These are phyloP conservation scores for Penicillium manginii DNA, from an alignment of 495 filamentous ascomycete genomes.

Conservation along the genomic window DNA sequence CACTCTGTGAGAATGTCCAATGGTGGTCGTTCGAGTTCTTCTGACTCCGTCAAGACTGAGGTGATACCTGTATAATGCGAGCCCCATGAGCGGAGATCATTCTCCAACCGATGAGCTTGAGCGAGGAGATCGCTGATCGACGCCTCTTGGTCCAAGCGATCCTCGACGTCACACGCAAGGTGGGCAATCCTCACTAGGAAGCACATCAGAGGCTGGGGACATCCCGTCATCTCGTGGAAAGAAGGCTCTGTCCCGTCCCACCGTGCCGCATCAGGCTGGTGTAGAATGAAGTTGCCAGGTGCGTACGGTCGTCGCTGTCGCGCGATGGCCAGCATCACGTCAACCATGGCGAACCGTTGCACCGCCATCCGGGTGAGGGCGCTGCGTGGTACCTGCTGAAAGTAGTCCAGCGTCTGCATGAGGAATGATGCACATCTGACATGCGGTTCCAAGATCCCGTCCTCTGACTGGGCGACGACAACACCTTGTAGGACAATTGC, in stretches of 20 bases:
- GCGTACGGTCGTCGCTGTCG: conserved; percentile 33
- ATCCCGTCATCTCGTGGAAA: conserved; percentile 36
- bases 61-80: neutral
- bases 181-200: conserved; percentile 29
- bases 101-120: conserved; percentile 23
- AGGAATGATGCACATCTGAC: conserved; percentile 33
- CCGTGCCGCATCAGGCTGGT: conserved; percentile 22
- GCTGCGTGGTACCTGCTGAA: conserved; percentile 19
- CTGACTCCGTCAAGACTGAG: neutral
- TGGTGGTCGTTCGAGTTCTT: conserved; percentile 4
- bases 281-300: conserved; percentile 24
- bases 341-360: conserved; percentile 34
- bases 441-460: conserved; percentile 33
- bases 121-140: conserved; percentile 11
- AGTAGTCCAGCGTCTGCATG: conserved; percentile 27
- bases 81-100: conserved; percentile 30
- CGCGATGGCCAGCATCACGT: conserved; percentile 35
- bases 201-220: conserved; percentile 35
- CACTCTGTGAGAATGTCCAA: conserved; percentile 36
- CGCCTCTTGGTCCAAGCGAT: conserved; percentile 5
- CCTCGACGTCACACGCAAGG: conserved; percentile 30
- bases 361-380: conserved; percentile 25
- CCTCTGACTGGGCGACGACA: conserved; percentile 30
- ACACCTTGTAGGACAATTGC: conserved; percentile 32
- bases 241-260: conserved; percentile 34